Evolutionary conservation across 2,329 filamentous ascomycete genomes (phyloP), one percentile per base, ranked within the genome.

Genomic region (Aspergillus ochraceoroseus): DNA sequence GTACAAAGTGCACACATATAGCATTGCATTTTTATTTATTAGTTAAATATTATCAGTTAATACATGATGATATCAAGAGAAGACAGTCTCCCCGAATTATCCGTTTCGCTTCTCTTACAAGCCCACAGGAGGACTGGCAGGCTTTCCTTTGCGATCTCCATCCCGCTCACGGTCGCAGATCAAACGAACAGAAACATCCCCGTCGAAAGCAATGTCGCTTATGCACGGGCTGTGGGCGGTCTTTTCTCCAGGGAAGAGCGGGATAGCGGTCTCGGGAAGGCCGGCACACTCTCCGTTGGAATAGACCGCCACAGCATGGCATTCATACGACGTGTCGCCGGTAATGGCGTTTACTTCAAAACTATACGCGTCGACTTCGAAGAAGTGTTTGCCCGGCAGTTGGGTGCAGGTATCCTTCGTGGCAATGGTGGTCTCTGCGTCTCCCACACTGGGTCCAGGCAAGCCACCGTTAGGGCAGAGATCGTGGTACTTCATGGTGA

Each of bases 341-440:
- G 38, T 52, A 28, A 53, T 18, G 5, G 41, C 23, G 3, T 35
- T 25, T 2, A 38, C 42, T 13, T 23, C 25, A 27, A 54, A 37
- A 6, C 42, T 39, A 38, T 48, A 54, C 33, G 47, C 26, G 26
- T 47, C 29, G 38, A 52, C 34, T 3, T 41, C 19, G 18, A 52
- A 35, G 42, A 40, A 23, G 29, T 57, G 32, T 25, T 52, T 18
- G 47, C 54, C 17, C 34, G 49, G 35, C 15, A 47, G 25, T 17
- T 37, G 27, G 2, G 25, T 11, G 31, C 52, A 54, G 19, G 32
- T 41, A n/a, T 44, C 45, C 27, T 42, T 18, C 7, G 46, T 43
- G 6, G 33, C 36, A 18, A 27, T 15, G 20, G 38, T 23, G 11
- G 25, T 23, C 14, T 32, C 9, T 6, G 44, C 8, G 6, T 27